Conservation (phyloP, 148 eudicot species). For the Fallopia convolvulus region DNA sequence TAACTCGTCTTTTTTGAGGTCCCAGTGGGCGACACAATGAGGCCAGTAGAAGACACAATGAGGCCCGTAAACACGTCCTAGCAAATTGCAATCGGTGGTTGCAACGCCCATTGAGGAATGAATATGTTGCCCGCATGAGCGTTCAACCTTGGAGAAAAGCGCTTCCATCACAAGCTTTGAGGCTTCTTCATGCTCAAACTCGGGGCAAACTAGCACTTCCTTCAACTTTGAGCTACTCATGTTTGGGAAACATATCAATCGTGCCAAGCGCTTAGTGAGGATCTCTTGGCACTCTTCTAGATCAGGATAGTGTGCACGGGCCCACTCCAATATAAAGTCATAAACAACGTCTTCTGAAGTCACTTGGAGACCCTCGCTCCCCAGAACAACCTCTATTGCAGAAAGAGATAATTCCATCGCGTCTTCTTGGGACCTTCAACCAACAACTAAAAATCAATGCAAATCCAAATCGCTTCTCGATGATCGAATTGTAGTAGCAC, state of each 20-base stretch:
- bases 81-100: conserved; percentile 3
- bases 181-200: background rate
- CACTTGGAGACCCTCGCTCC: conserved; percentile 73
- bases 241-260: conserved; percentile 64
- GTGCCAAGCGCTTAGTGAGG: conserved; percentile 54
- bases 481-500: conserved; percentile 11
- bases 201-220: conserved; percentile 25
- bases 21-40: conserved; percentile 73
- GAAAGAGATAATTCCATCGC: conserved; percentile 59
- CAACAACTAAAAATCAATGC: too few relatives aligned
- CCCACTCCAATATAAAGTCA: conserved; percentile 75
- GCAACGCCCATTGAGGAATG: background rate
- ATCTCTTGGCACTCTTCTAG: conserved; percentile 68
- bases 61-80: background rate
- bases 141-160: background rate
- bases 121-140: background rate
- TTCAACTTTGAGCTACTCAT: conserved; percentile 69
- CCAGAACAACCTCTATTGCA: conserved; percentile 15
- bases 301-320: conserved; percentile 47
- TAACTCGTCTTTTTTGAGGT: conserved; percentile 64
- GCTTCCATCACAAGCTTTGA: background rate
- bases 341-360: conserved; percentile 82
- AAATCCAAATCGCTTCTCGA: too few relatives aligned
- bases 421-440: conserved; percentile 63
- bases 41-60: conserved; percentile 5